phyloP scores from a whole-genome alignment of 306 rosid species.

The Malus fusca region DNA sequence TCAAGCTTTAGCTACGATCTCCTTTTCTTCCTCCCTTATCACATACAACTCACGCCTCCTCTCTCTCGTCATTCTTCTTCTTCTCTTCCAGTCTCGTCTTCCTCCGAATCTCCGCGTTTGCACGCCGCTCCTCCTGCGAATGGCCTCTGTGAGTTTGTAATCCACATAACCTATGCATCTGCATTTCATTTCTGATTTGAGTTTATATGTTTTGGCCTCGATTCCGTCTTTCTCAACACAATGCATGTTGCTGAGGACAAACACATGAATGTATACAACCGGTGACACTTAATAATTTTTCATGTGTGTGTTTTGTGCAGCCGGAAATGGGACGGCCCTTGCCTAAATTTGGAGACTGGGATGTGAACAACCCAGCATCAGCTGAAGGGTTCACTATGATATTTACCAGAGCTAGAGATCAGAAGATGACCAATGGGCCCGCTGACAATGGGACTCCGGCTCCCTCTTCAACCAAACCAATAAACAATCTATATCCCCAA shows the following conservation, averaged over 20 bases:
- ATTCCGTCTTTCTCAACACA: not conserved
- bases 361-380: constrained; percentile 47
- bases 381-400: constrained; percentile 53
- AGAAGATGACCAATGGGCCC: constrained; percentile 27
- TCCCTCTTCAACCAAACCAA: constrained; percentile 8
- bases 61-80: not conserved
- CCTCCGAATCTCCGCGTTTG: not conserved
- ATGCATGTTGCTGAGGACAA: too few relatives aligned
- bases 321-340: constrained; percentile 34
- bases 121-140: constrained; percentile 12
- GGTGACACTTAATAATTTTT: not conserved
- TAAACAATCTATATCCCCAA: not conserved
- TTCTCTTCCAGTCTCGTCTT: not conserved
- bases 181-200: not conserved
- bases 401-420: constrained; percentile 48
- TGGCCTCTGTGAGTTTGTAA: constrained; percentile 31
- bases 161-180: not conserved
- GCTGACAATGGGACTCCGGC: not conserved
- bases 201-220: not conserved
- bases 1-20: not conserved
- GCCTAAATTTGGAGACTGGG: constrained; percentile 62
- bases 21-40: not conserved
- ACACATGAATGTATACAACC: not conserved
- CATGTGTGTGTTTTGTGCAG: not conserved
- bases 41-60: not conserved